A percentile compares a stretch with the other conserved stretches of the same genome.
These are phyloP conservation scores for Cryphonectria carpinicola DNA, from an alignment of 2,329 filamentous ascomycete genomes.

Conservation along the genomic window DNA sequence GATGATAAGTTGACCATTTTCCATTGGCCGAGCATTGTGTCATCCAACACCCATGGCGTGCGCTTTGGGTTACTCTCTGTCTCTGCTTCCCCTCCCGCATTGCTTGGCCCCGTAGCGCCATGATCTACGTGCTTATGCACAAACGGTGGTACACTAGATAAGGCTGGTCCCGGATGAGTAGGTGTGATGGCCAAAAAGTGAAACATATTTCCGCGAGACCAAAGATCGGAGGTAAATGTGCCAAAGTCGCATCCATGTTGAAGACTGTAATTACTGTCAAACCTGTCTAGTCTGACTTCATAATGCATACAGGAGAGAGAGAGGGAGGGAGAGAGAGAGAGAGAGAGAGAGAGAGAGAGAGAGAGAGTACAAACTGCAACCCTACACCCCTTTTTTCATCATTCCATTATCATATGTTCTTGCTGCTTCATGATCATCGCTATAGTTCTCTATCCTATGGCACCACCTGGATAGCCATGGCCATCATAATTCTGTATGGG, in stretches of 20 bases:
- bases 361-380: background rate
- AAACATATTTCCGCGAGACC: background rate
- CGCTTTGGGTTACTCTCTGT: background rate
- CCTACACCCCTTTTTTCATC: background rate
- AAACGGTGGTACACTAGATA: constrained; percentile 5
- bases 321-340: background rate
- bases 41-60: constrained; percentile 14
- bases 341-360: background rate
- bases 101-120: constrained; percentile 15
- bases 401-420: background rate
- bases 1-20: constrained; percentile 13
- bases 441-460: too few species aligned
- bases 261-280: background rate
- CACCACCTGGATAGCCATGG: too few species aligned
- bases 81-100: background rate
- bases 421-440: too few species aligned
- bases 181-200: background rate
- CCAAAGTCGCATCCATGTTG: background rate
- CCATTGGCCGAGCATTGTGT: constrained; percentile 20
- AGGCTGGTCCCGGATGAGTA: constrained; percentile 15
- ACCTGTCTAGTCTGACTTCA: background rate
- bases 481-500: too few species aligned
- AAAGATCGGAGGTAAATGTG: background rate
- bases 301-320: too few species aligned
- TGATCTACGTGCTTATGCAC: constrained; percentile 13